phyloP scores from a whole-genome alignment of 495 filamentous ascomycete genomes.

The Recurvomyces mirabilis region DNA sequence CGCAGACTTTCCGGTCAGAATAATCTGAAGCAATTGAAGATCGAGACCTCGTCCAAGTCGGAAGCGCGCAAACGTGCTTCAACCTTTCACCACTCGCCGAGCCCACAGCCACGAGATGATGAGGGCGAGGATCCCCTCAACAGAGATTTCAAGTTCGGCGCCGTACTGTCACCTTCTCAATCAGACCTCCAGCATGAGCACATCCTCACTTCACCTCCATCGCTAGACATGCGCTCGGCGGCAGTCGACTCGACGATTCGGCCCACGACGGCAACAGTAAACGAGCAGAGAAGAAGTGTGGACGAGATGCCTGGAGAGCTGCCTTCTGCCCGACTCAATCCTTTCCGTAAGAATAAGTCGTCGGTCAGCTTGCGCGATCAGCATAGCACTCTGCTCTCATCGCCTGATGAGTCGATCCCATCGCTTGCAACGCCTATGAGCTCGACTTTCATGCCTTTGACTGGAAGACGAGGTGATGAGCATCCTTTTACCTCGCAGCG shows the following conservation, averaged over 20 bases:
- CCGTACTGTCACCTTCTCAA: not conserved
- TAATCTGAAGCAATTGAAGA: slow-evolving; percentile 65
- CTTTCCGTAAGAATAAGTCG: slow-evolving; percentile 66
- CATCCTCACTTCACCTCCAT: slow-evolving; percentile 27
- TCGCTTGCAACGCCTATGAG: slow-evolving; percentile 64
- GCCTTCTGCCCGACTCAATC: slow-evolving; percentile 28
- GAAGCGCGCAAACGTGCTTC: slow-evolving; percentile 14
- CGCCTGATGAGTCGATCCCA: slow-evolving; percentile 52
- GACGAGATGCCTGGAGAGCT: slow-evolving; percentile 20
- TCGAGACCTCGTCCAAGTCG: slow-evolving; percentile 50
- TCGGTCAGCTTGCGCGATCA: slow-evolving; percentile 64
- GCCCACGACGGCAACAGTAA: slow-evolving; percentile 10
- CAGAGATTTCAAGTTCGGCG: slow-evolving; percentile 13
- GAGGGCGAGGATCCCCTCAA: slow-evolving; percentile 1
- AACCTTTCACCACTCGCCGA: slow-evolving; percentile 11
- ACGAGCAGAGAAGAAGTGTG: slow-evolving; percentile 2
- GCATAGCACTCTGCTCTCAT: slow-evolving; percentile 60
- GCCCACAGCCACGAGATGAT: not conserved
- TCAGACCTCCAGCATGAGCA: slow-evolving; percentile 25
- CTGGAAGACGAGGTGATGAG: slow-evolving; percentile 22
- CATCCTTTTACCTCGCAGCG: slow-evolving; percentile 33
- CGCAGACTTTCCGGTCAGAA: slow-evolving; percentile 73
- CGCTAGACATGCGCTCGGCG: slow-evolving; percentile 28
- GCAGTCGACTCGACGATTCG: slow-evolving; percentile 18
- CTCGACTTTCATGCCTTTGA: slow-evolving; percentile 49